Conservation (phyloP, 805 yeast species). For the Spathaspora sp. region DNA sequence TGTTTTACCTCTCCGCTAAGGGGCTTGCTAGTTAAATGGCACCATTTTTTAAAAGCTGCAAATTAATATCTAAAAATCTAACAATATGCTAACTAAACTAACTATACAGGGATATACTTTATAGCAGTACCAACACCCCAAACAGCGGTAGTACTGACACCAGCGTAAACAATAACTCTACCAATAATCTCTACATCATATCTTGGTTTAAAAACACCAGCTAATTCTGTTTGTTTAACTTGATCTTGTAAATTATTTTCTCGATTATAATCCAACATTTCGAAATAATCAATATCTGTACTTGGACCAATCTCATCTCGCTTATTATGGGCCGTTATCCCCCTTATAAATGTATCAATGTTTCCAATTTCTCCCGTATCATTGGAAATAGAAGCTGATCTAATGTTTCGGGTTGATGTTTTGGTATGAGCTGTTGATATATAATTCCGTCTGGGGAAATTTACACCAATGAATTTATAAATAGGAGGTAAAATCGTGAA, state of each 20-base stretch:
- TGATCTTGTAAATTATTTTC: background rate
- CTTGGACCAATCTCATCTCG: slow-evolving; percentile 33
- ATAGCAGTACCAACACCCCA: slow-evolving; percentile 34
- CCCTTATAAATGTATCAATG: slow-evolving; percentile 21
- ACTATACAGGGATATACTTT: slow-evolving; percentile 8
- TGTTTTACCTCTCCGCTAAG: no score
- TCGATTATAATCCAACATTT: slow-evolving; percentile 31
- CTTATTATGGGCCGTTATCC: slow-evolving; percentile 21
- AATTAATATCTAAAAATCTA: background rate
- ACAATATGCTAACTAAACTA: background rate
- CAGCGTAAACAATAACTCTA: slow-evolving; percentile 75
- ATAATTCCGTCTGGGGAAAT: slow-evolving; percentile 37
- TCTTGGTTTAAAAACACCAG: slow-evolving; percentile 55
- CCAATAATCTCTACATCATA: slow-evolving; percentile 77
- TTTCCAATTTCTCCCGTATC: slow-evolving; percentile 22
- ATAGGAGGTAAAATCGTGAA: slow-evolving; percentile 57
- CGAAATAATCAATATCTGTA: slow-evolving; percentile 39
- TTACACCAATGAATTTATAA: slow-evolving; percentile 40
- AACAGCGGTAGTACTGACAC: slow-evolving; percentile 60
- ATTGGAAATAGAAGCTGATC: slow-evolving; percentile 39
- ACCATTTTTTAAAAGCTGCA: background rate
- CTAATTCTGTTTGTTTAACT: background rate
- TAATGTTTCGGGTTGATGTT: slow-evolving; percentile 28
- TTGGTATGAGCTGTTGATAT: slow-evolving; percentile 35
- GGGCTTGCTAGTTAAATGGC: background rate